These are phyloP conservation scores for Sarocladium kiliense DNA, from an alignment of 2,329 filamentous ascomycete genomes.

Conservation along the genomic window DNA sequence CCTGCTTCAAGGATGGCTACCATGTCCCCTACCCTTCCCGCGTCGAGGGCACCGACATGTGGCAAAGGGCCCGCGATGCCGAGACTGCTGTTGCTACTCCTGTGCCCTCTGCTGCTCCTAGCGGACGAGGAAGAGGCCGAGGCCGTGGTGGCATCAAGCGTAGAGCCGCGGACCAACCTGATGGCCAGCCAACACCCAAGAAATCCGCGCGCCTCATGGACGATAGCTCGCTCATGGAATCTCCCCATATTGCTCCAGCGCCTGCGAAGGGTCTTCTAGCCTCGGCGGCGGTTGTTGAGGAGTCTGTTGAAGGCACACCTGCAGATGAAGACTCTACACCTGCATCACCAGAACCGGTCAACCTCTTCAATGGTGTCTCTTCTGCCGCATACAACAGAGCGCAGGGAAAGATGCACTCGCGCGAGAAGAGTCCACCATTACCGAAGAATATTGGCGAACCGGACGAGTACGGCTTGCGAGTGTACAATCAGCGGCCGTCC, in stretches of 20 bases:
- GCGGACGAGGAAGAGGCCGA: conserved; percentile 22
- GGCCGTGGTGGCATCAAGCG: conserved; percentile 38
- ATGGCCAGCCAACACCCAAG: conserved; percentile 46
- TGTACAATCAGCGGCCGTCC: conserved; percentile 34
- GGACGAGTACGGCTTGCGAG: conserved; percentile 48
- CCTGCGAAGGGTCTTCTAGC: conserved; percentile 34
- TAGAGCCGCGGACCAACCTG: conserved; percentile 43
- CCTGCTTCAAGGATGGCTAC: conserved; percentile 33
- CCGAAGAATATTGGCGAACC: conserved; percentile 38
- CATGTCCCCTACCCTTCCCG: conserved; percentile 41
- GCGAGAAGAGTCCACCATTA: conserved; percentile 31
- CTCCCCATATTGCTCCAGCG: conserved; percentile 23
- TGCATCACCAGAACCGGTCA: conserved; percentile 28
- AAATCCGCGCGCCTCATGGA: conserved; percentile 32
- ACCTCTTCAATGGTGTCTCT: conserved; percentile 20
- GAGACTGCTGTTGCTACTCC: conserved; percentile 31
- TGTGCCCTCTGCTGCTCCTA: conserved; percentile 22
- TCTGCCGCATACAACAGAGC: conserved; percentile 19
- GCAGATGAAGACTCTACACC: conserved; percentile 30
- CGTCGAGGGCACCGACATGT: conserved; percentile 37
- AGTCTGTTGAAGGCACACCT: conserved; percentile 27
- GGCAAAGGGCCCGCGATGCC: conserved; percentile 29
- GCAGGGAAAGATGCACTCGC: conserved; percentile 24
- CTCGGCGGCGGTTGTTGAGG: conserved; percentile 30
- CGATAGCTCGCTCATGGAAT: conserved; percentile 20